Evolutionary conservation across 2,329 filamentous ascomycete genomes (phyloP).

Genomic region (Biscogniauxia mediterranea): DNA sequence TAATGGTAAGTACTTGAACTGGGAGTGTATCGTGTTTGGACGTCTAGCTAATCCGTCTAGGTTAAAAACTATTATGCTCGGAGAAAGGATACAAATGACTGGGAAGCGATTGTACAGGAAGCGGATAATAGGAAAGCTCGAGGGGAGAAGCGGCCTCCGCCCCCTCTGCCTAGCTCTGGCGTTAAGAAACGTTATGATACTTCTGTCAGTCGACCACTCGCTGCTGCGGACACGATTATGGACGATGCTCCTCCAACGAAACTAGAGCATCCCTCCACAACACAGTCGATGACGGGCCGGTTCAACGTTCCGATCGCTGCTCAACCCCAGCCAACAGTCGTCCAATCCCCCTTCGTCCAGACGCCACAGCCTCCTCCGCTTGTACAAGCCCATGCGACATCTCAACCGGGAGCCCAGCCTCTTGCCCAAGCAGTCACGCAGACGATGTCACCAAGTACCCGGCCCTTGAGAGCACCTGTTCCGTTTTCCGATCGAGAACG

Average conservation of each 20-base stretch:
- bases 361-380: slow-evolving; percentile 26
- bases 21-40: not conserved
- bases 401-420: slow-evolving; percentile 34
- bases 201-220: slow-evolving; percentile 45
- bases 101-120: slow-evolving; percentile 58
- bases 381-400: slow-evolving; percentile 25
- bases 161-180: slow-evolving; percentile 54
- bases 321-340: slow-evolving; percentile 35
- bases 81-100: slow-evolving; percentile 62
- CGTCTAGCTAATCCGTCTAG: slow-evolving; percentile 38
- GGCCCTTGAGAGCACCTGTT: slow-evolving; percentile 47
- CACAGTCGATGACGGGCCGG: slow-evolving; percentile 39
- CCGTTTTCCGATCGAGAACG: slow-evolving; percentile 46
- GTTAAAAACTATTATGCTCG: slow-evolving; percentile 68
- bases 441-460: slow-evolving; percentile 46
- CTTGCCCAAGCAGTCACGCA: slow-evolving; percentile 40
- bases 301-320: slow-evolving; percentile 48
- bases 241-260: slow-evolving; percentile 47
- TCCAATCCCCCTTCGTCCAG: slow-evolving; percentile 31
- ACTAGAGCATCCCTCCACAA: slow-evolving; percentile 39
- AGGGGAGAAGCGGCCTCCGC: slow-evolving; percentile 59
- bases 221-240: slow-evolving; percentile 46
- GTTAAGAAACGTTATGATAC: slow-evolving; percentile 52
- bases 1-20: slow-evolving; percentile 63
- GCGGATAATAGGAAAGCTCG: slow-evolving; percentile 55